phyloP scores from a whole-genome alignment of 2,329 filamentous ascomycete genomes.

The Verticillium nonalfalfae region DNA sequence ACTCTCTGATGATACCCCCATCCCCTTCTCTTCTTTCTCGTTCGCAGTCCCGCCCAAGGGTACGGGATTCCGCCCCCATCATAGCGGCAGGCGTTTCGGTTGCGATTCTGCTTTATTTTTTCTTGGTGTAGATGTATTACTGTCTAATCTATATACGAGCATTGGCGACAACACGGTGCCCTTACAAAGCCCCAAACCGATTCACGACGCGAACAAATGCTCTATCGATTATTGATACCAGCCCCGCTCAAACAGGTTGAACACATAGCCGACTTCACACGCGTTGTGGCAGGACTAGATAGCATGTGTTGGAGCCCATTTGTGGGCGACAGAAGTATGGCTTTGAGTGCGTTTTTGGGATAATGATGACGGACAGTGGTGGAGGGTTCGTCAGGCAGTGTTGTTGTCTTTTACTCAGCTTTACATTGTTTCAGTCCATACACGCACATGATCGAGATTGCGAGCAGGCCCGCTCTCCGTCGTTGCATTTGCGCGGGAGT shows the following conservation, averaged over 20 bases:
- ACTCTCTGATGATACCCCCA: slow-evolving; percentile 49
- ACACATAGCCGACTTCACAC: neutral
- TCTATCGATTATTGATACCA: neutral
- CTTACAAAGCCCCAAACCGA: neutral
- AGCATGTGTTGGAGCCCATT: neutral
- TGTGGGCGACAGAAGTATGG: neutral
- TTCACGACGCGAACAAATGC: neutral
- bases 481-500: neutral
- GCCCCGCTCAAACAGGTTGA: neutral
- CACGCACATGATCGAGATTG: neutral
- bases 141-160: slow-evolving; percentile 42
- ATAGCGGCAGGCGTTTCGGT: slow-evolving; percentile 53
- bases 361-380: slow-evolving; percentile 3
- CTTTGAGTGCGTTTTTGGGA: neutral
- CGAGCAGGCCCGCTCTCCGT: neutral
- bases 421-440: slow-evolving; percentile 11
- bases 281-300: neutral
- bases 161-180: slow-evolving; percentile 6
- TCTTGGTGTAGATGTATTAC: slow-evolving; percentile 44
- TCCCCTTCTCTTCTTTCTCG: slow-evolving; percentile 22
- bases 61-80: slow-evolving; percentile 23
- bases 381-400: slow-evolving; percentile 6
- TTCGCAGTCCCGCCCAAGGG: slow-evolving; percentile 11
- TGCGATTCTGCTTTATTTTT: slow-evolving; percentile 31
- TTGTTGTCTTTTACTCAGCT: slow-evolving; percentile 11